Conservation (phyloP, 1,284 basidiomycete species). For the Trichosporon faecale region DNA sequence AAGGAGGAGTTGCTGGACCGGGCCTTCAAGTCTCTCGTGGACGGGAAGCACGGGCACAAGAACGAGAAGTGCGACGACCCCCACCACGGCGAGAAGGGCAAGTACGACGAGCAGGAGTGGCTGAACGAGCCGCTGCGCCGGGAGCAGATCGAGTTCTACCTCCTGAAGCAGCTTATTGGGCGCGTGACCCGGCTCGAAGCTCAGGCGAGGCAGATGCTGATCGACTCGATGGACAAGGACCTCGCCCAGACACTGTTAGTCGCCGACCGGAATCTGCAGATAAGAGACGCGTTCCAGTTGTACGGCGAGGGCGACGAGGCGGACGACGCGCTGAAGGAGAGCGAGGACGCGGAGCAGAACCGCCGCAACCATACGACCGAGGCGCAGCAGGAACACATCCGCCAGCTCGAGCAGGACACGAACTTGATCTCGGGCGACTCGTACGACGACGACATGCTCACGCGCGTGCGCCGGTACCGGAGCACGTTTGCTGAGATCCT, state of each 20-base stretch:
- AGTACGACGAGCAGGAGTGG: conserved; percentile 13
- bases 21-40: not conserved
- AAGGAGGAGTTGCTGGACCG: not conserved
- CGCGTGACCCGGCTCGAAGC: conserved; percentile 40
- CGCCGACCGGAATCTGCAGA: conserved; percentile 46
- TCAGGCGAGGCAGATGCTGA: conserved; percentile 42
- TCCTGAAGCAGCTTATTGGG: conserved; percentile 38
- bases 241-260: conserved; percentile 41
- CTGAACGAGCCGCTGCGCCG: not conserved
- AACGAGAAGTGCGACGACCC: not conserved
- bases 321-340: not conserved
- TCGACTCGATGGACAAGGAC: conserved; percentile 44
- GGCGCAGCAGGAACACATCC: not conserved
- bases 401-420: conserved; percentile 10
- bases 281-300: conserved; percentile 29
- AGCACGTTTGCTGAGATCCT: conserved; percentile 50
- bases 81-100: not conserved
- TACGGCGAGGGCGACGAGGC: conserved; percentile 1
- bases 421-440: conserved; percentile 10
- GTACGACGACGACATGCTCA: conserved; percentile 32
- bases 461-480: conserved; percentile 41
- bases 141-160: conserved; percentile 27
- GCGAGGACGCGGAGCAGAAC: conserved; percentile 2
- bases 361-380: conserved; percentile 1
- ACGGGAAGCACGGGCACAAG: not conserved